Percentiles rank a stretch among this genome's conserved stretches.
phyloP scores from a whole-genome alignment of 1,139 yeast species.

The Debaryomyces udenii region DNA sequence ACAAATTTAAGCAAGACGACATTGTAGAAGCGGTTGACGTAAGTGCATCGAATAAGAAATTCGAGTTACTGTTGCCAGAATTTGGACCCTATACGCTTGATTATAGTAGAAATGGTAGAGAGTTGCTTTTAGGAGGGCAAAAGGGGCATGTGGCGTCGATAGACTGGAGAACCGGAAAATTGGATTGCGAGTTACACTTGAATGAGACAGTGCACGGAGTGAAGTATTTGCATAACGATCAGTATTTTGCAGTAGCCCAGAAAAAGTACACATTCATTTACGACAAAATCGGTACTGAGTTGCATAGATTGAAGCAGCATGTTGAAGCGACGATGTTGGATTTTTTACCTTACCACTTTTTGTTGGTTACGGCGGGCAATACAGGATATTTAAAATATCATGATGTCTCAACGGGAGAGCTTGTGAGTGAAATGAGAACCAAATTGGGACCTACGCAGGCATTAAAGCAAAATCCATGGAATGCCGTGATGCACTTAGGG shows the following conservation, averaged over 20 bases:
- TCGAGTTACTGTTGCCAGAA: conserved; percentile 71
- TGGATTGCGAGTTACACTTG: conserved; percentile 80
- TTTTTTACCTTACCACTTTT: conserved; percentile 89
- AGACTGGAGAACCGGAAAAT: conserved; percentile 89
- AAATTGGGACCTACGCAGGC: conserved; percentile 89
- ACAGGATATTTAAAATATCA: conserved; percentile 89
- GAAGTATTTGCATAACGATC: conserved; percentile 87
- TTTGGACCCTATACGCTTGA: conserved; percentile 88
- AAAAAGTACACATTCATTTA: conserved; percentile 92
- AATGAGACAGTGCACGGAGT: conserved; percentile 92
- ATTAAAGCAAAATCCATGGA: conserved; percentile 91
- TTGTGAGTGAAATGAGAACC: conserved; percentile 82
- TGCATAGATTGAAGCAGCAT: conserved; percentile 90
- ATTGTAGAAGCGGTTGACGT: conserved; percentile 78
- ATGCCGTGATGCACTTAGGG: conserved; percentile 93
- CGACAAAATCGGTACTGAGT: conserved; percentile 87
- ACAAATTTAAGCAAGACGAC: conserved; percentile 80
- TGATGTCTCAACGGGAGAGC: conserved; percentile 90
- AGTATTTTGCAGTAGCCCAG: conserved; percentile 95
- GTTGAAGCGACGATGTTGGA: conserved; percentile 82
- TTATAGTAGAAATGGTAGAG: conserved; percentile 86
- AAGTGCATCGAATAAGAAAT: conserved; percentile 71
- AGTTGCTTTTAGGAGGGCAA: conserved; percentile 78
- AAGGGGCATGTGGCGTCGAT: conserved; percentile 96
- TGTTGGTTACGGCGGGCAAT: conserved; percentile 85